Evolutionary conservation across 768 basidiomycete genomes (phyloP), one percentile per base, ranked within the genome.

Genomic region (Mycena venus): DNA sequence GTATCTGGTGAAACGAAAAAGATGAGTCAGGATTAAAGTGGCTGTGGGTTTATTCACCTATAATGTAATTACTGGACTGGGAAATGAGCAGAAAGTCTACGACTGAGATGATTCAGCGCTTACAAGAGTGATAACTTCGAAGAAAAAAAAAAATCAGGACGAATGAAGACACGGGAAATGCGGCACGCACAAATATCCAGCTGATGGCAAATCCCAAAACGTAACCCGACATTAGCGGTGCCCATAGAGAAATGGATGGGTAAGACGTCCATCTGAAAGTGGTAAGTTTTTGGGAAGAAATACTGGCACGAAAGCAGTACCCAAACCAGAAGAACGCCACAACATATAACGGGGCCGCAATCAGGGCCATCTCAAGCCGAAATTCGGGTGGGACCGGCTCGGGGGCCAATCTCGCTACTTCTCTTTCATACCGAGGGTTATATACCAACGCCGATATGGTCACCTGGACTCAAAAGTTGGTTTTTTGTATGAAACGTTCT

Each of bases 271-370:
- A 92, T 32, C 91, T 90, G 58, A 60, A 25, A n/a, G 60, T 59
- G 31, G 29, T 40, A 47, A 58, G 25, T 55, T 40, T 38, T 59
- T 8, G 15, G 19, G 17, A 9, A 27, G 23, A 51, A n/a, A n/a
- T 78, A 79, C 53, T 9, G 4, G 23, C 3, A 58, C 2, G 10
- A 10, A 11, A 36, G 34, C 1, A 15, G 4, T 72, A 89, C 86
- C 83, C 88, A 78, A 93, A 91, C 92, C 92, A 92, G 81, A 94
- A 93, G 80, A 92, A 90, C 5, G 90, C 87, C 25, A 85, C 60
- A 19, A 88, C 82, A 70, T 91, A 86, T 19, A 91, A 73, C 0
- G 91, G 92, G 0, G 88, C 87, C 3, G 86, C 88, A 71, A 89
- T 78, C 71, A 92, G 83, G 0, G 86, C 86, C 55, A 87, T 82